Percentiles rank a stretch among this genome's conserved stretches.
phyloP scores from a whole-genome alignment of 345 rosid species.

The Ricinus communis region DNA sequence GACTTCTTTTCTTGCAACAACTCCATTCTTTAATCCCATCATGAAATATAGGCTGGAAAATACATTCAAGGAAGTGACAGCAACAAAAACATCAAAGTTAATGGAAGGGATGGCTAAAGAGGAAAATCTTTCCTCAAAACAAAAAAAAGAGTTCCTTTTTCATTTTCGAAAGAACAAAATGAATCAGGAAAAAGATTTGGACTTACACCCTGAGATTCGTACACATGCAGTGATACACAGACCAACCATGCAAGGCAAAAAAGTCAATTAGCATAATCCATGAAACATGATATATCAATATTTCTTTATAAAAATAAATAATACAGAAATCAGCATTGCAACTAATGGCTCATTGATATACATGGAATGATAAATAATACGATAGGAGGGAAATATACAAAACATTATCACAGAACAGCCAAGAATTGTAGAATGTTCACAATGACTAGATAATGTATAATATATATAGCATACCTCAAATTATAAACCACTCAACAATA shows the following conservation, averaged over 20 bases:
- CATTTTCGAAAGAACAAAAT: constrained; percentile 12
- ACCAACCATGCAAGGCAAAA: constrained; percentile 28
- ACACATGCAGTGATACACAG: constrained; percentile 20
- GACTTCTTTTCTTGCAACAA: constrained; percentile 94
- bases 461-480: background rate
- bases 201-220: constrained; percentile 69
- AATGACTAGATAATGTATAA: no score
- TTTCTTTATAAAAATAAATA: background rate
- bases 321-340: background rate
- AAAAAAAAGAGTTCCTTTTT: background rate
- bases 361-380: background rate
- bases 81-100: background rate
- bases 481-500: background rate
- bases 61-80: constrained; percentile 8
- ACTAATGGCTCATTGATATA: background rate
- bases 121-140: no score
- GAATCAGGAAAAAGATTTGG: background rate
- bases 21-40: constrained; percentile 99
- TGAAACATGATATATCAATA: background rate
- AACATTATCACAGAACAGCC: no score
- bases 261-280: constrained; percentile 25
- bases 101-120: constrained; percentile 2
- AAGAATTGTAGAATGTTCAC: no score
- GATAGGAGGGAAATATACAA: background rate
- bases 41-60: constrained; percentile 77